Percentiles rank a stretch among this genome's conserved stretches.
These are phyloP conservation scores for Geum urbanum DNA, from an alignment of 306 rosid genomes.

Conservation along the genomic window DNA sequence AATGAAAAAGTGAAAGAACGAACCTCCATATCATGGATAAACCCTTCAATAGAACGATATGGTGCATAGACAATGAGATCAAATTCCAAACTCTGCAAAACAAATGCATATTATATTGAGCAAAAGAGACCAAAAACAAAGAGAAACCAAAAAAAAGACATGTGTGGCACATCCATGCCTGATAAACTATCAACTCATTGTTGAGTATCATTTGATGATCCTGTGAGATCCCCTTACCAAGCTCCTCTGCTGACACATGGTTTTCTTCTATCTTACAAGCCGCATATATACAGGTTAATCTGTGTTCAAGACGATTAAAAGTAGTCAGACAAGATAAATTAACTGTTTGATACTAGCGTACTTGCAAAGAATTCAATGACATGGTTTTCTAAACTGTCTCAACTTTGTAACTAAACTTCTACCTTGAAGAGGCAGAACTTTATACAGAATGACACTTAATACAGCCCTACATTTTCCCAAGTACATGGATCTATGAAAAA, in stretches of 20 bases:
- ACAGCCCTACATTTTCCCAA: neutral
- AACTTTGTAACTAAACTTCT: neutral
- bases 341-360: neutral
- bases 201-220: constrained; percentile 99
- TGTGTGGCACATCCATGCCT: constrained; percentile 76
- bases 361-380: neutral
- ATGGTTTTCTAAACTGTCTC: neutral
- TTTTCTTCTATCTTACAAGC: constrained; percentile 99
- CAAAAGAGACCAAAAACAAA: constrained; percentile 10
- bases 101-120: neutral
- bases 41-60: constrained; percentile 78
- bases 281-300: constrained; percentile 96
- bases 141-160: constrained; percentile 22
- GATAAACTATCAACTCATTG: constrained; percentile 96
- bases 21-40: constrained; percentile 72
- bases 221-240: constrained; percentile 97
- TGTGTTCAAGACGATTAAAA: constrained; percentile 27
- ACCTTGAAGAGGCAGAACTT: constrained; percentile 12
- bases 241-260: constrained; percentile 99
- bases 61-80: constrained; percentile 96
- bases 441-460: constrained; percentile 3
- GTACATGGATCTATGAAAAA: constrained; percentile 12
- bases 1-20: constrained; percentile 10
- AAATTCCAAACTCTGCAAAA: constrained; percentile 78
- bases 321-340: neutral